These are phyloP conservation scores for Dactylellina parvicollis DNA, from an alignment of 2,329 filamentous ascomycete genomes.

Conservation along the genomic window DNA sequence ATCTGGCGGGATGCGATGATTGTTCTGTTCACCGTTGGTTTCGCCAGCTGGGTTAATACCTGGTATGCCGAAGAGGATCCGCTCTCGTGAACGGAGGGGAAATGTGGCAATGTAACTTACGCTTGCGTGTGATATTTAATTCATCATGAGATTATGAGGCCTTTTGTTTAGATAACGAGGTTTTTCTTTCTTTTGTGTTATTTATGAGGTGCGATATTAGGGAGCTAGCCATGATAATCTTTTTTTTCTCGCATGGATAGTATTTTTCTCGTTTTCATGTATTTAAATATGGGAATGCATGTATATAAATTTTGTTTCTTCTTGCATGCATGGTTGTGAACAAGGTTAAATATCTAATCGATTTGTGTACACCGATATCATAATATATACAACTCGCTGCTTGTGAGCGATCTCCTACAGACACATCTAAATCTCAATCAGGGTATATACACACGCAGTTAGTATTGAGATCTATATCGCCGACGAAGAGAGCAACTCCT, in stretches of 20 bases:
- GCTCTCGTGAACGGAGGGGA: background rate
- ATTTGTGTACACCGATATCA: background rate
- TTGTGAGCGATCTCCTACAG: background rate
- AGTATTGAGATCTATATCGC: background rate
- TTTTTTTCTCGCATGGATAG: background rate
- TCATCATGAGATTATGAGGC: too few relatives aligned
- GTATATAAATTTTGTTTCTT: constrained; percentile 10
- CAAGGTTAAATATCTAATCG: too few relatives aligned
- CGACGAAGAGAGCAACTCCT: constrained; percentile 8
- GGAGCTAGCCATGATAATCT: too few relatives aligned
- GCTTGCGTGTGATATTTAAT: background rate
- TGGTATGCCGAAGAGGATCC: constrained; percentile 31
- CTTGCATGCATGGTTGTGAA: background rate
- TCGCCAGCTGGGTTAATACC: constrained; percentile 58
- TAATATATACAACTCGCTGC: constrained; percentile 1
- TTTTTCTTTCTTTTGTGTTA: background rate
- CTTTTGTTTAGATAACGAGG: constrained; percentile 11
- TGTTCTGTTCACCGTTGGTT: constrained; percentile 58
- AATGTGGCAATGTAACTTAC: background rate
- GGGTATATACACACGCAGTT: too few relatives aligned
- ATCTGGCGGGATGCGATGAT: constrained; percentile 58
- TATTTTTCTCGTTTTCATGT: background rate
- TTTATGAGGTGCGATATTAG: constrained; percentile 19
- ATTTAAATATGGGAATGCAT: background rate
- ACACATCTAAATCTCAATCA: too few relatives aligned